phyloP scores from a whole-genome alignment of 768 basidiomycete genomes.

The Leccinellum albellum region DNA sequence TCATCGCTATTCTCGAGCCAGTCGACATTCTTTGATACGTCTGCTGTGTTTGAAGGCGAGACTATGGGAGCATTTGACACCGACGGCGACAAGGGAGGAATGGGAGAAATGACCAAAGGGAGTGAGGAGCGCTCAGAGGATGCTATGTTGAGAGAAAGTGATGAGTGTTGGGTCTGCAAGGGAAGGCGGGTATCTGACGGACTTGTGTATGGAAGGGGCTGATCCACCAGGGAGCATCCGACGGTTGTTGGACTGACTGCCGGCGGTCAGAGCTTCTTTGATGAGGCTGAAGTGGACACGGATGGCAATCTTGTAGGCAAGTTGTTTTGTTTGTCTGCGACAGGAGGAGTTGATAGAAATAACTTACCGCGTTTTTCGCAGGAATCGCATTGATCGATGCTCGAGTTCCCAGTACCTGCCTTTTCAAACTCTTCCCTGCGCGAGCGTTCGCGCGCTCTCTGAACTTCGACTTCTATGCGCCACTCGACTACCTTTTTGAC shows the following conservation, averaged over 20 bases:
- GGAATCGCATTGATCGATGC: constrained; percentile 37
- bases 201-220: constrained; percentile 63
- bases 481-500: constrained; percentile 84
- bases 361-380: constrained; percentile 47
- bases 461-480: constrained; percentile 77
- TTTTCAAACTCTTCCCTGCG: constrained; percentile 67
- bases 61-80: constrained; percentile 33
- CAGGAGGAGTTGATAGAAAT: constrained; percentile 48
- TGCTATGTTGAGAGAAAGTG: constrained; percentile 39
- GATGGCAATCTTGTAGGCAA: constrained; percentile 18
- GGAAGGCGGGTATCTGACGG: constrained; percentile 28
- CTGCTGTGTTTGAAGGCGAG: constrained; percentile 34
- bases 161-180: constrained; percentile 40
- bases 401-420: constrained; percentile 33
- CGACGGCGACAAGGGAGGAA: constrained; percentile 34
- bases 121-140: constrained; percentile 54
- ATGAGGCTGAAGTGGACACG: constrained; percentile 8
- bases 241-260: constrained; percentile 22
- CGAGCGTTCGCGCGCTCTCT: constrained; percentile 69
- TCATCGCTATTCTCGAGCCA: constrained; percentile 83
- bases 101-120: constrained; percentile 47
- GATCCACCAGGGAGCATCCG: constrained; percentile 38
- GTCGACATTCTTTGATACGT: constrained; percentile 52
- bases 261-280: constrained; percentile 28
- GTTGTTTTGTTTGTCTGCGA: constrained; percentile 27